phyloP scores from a whole-genome alignment of 495 filamentous ascomycete genomes.

The Tuber calosporum region DNA sequence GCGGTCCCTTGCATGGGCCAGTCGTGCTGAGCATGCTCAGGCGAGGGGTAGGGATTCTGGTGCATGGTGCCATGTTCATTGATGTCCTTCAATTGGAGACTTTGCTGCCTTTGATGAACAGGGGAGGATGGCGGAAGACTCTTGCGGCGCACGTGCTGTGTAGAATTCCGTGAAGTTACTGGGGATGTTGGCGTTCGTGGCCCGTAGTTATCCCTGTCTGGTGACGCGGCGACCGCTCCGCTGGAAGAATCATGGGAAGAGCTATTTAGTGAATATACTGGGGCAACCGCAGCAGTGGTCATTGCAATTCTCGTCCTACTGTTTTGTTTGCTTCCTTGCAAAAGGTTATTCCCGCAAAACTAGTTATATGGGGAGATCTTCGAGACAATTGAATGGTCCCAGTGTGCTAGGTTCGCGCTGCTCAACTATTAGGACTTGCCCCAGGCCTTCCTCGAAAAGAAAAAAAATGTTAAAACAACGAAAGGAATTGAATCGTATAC shows the following conservation, averaged over 20 bases:
- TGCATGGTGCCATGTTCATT: slow-evolving; percentile 23
- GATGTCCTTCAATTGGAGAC: slow-evolving; percentile 18
- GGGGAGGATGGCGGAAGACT: slow-evolving; percentile 29
- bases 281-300: slow-evolving; percentile 8
- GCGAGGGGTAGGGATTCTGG: slow-evolving; percentile 29
- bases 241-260: not conserved
- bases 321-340: not conserved
- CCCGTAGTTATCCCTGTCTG: slow-evolving; percentile 11
- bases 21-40: slow-evolving; percentile 28
- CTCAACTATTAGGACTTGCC: not conserved
- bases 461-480: not conserved
- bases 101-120: slow-evolving; percentile 14
- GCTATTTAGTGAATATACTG: slow-evolving; percentile 8
- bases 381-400: not conserved
- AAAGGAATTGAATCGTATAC: not conserved
- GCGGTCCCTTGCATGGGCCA: slow-evolving; percentile 31
- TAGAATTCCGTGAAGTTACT: slow-evolving; percentile 28
- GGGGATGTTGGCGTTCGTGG: slow-evolving; percentile 20
- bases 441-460: not conserved
- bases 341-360: slow-evolving; percentile 3
- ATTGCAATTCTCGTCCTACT: not conserved
- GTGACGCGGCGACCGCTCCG: not conserved
- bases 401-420: not conserved
- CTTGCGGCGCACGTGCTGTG: slow-evolving; percentile 16
- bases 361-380: slow-evolving; percentile 11